Base-by-base conservation (phyloP, 2,329 filamentous ascomycete species). In the Magnaporthiopsis rhizophila region DNA sequence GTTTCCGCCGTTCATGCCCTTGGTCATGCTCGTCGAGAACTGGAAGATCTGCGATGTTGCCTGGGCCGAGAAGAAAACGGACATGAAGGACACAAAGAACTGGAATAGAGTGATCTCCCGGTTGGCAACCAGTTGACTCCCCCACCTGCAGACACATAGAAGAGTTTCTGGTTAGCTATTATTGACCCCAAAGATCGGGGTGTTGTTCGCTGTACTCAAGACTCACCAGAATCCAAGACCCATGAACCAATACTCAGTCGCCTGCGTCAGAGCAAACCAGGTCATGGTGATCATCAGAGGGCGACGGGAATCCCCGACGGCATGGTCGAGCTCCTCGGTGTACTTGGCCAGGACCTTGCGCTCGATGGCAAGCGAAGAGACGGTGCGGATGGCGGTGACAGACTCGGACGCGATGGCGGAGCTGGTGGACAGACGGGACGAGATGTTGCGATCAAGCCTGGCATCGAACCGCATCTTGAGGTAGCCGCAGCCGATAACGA, bases 341-440 rank as follows among this genome's bases (percentile, higher is more conserved):
- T 96, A 99, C 63, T 87, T 82, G 2, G 76, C 71, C 69, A 91
- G 83, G 3, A 98, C 91, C 71, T 97, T 91, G 0, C 84, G 77
- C 77, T 99, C 95, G 11, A 93, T 86, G 0, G 93, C 97, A 58
- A 99, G 83, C 11, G 92, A 91, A 3, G 93, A 94, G 12, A 98
- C 93, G 2, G 95, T 98, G 62, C 94, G 89, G 69, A 98, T 97
- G 8, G 93, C 90, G 2, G 91, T 93, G 38, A 96, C 96, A 58
- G 93, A 92, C 75, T 99, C 95, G 60, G 93, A 95, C 12, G 95
- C 95, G 72, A 90, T 96, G 64, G 88, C 89, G 9, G 45, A 53
- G 21, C 45, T 53, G 21, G 45, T 53, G 45, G 45, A 53, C 45
- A 53, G 45, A 7, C 45, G 45, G 11, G 94, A 94, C 65, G 91